phyloP scores from a whole-genome alignment of 1,284 basidiomycete genomes.

The Tetrapyrgos nigripes region DNA sequence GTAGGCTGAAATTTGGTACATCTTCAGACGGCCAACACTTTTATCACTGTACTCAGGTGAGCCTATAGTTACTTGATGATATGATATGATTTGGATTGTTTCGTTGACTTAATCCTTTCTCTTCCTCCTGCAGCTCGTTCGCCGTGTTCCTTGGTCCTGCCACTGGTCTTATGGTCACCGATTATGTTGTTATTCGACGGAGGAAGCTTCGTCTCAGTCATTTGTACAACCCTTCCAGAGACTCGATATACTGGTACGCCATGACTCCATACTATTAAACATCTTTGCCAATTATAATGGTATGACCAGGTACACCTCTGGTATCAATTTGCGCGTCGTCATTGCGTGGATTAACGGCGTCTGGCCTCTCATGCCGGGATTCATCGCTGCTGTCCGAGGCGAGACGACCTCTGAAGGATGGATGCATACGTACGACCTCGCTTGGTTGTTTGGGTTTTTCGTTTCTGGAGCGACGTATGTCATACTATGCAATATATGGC shows the following conservation, averaged over 20 bases:
- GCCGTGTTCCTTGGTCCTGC: conserved; percentile 7
- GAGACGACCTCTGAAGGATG: not conserved
- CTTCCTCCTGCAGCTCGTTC: not conserved
- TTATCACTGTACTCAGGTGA: conserved; percentile 5
- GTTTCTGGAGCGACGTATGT: not conserved
- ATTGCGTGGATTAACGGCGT: conserved; percentile 6
- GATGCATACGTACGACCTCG: conserved; percentile 1
- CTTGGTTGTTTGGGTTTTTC: conserved; percentile 5
- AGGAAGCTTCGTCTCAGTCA: not conserved
- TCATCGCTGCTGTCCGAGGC: conserved; percentile 5
- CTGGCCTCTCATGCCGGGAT: conserved; percentile 9
- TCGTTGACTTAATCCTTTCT: no score
- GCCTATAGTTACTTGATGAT: not conserved
- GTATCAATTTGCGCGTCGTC: conserved; percentile 5
- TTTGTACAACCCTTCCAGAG: not conserved
- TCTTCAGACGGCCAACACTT: conserved; percentile 1
- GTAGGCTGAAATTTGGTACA: no score
- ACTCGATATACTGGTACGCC: conserved; percentile 5
- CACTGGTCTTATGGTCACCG: conserved; percentile 3
- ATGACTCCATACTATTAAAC: not conserved
- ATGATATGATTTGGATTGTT: not conserved
- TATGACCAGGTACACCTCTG: conserved; percentile 1
- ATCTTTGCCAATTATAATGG: not conserved
- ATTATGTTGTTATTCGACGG: not conserved
- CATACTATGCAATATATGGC: conserved; percentile 7